Conservation (phyloP, 768 basidiomycete genomes). For the Lactarius hengduanensis region DNA sequence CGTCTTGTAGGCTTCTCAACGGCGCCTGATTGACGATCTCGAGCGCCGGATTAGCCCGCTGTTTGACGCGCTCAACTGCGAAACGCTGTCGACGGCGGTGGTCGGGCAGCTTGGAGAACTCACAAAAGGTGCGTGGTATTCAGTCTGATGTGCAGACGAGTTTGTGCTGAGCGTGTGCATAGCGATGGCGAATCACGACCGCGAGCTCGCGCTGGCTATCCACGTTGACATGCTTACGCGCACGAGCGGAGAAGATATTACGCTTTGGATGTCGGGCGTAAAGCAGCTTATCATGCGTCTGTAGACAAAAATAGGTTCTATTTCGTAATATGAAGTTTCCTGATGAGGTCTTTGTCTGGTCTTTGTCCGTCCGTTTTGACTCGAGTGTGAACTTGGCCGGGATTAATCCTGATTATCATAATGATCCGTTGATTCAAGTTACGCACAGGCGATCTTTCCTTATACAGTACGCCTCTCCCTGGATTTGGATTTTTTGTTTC, state of each 20-base stretch:
- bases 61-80: constrained; percentile 91
- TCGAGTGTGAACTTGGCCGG: not conserved
- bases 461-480: not conserved
- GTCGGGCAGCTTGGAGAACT: constrained; percentile 71
- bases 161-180: constrained; percentile 7
- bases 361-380: not conserved
- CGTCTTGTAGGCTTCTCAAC: constrained; percentile 67
- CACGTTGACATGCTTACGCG: constrained; percentile 84
- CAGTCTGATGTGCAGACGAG: not conserved
- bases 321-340: not conserved
- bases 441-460: not conserved
- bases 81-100: constrained; percentile 69
- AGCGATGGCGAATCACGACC: constrained; percentile 85
- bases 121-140: constrained; percentile 57
- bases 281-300: constrained; percentile 83
- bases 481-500: too few relatives aligned
- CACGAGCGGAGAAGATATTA: constrained; percentile 80
- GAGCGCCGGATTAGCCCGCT: constrained; percentile 82
- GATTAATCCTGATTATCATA: not conserved
- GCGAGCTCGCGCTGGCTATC: constrained; percentile 71
- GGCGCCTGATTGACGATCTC: constrained; percentile 80
- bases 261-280: constrained; percentile 81
- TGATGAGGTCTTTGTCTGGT: not conserved
- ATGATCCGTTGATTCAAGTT: not conserved
- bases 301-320: constrained; percentile 34